These are phyloP conservation scores for peach (Prunus persica) DNA, from an alignment of 306 rosid genomes.

Conservation along the genomic window Prunus_persica_NCBIv2 NC_034015.1:1233001-1233500, in stretches of 20 bases:
- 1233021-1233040: slow-evolving; percentile 85
- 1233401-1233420: background rate
- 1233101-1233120: background rate
- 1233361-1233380: background rate
- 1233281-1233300: background rate
- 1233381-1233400: background rate
- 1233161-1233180: slow-evolving; percentile 75
- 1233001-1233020: slow-evolving; percentile 85
- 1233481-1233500: slow-evolving; percentile 78
- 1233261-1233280: slow-evolving; percentile 62
- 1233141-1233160: slow-evolving; percentile 72
- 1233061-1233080: slow-evolving; percentile 16
- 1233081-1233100: background rate
- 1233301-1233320: background rate
- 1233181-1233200: slow-evolving; percentile 79
- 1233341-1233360: background rate
- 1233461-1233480: slow-evolving; percentile 89
- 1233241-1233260: slow-evolving; percentile 76
- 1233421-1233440: background rate
- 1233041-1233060: slow-evolving; percentile 58
- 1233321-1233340: background rate
- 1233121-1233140: slow-evolving; percentile 38
- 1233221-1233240: slow-evolving; percentile 89
- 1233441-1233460: slow-evolving; percentile 96
- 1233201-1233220: slow-evolving; percentile 86